These are phyloP conservation scores for Mycena olivaceomarginata DNA, from an alignment of 768 basidiomycete genomes.

Conservation along the genomic window DNA sequence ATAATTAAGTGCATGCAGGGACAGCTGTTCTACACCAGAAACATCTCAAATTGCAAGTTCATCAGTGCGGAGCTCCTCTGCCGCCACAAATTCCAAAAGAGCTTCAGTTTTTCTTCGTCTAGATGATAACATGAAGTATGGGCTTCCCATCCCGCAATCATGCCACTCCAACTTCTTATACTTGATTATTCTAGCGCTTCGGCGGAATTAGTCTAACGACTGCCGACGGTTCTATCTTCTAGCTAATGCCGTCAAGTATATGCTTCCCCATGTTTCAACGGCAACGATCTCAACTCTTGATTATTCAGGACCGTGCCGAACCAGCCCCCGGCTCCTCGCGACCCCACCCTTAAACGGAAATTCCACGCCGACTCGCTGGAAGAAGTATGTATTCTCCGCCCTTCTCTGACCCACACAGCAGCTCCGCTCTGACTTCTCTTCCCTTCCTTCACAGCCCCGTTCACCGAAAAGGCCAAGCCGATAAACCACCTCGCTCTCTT, in stretches of 20 bases:
- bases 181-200: too few relatives aligned
- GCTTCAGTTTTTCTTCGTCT: not conserved
- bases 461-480: not conserved
- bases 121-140: too few relatives aligned
- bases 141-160: too few relatives aligned
- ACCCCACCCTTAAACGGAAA: slow-evolving; percentile 14
- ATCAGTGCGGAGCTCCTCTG: too few relatives aligned
- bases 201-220: too few relatives aligned
- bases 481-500: slow-evolving; percentile 38
- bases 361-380: not conserved
- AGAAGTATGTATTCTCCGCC: not conserved
- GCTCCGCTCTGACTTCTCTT: not conserved
- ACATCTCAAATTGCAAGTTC: not conserved
- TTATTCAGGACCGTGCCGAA: not conserved
- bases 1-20: not conserved
- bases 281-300: not conserved
- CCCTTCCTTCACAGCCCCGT: not conserved
- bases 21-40: not conserved
- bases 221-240: not conserved
- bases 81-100: not conserved
- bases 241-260: not conserved
- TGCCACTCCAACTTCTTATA: too few relatives aligned
- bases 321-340: not conserved
- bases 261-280: not conserved
- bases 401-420: too few relatives aligned